A percentile compares a stretch with the other conserved stretches of the same genome.
These are phyloP conservation scores for Acanthamoeba quina DNA, from an alignment of 208 protist genomes.

Conservation along the genomic window DNA sequence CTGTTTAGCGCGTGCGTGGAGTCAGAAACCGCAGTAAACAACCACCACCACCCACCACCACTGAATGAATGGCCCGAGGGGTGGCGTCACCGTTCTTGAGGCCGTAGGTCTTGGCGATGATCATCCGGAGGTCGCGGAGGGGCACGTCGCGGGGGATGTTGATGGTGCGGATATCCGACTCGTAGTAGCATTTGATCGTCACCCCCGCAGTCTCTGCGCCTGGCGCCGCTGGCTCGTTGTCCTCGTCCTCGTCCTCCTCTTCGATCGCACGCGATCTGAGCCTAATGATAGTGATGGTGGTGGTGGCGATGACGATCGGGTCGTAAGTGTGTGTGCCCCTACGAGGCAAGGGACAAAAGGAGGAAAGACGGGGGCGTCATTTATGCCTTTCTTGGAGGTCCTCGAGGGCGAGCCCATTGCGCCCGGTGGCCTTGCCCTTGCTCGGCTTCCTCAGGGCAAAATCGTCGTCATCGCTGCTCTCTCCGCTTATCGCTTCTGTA, in stretches of 20 bases:
- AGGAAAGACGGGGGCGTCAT: background rate
- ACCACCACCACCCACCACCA: no score
- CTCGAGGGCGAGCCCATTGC: slow-evolving; percentile 44
- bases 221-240: background rate
- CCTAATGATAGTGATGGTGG: background rate
- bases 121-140: slow-evolving; percentile 15
- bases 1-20: background rate
- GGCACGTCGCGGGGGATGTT: slow-evolving; percentile 55
- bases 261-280: background rate
- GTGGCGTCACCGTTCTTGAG: slow-evolving; percentile 13
- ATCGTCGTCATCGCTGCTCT: slow-evolving; percentile 46
- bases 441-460: background rate
- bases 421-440: background rate
- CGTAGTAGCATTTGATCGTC: slow-evolving; percentile 54
- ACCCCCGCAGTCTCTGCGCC: background rate
- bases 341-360: background rate
- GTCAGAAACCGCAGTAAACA: background rate
- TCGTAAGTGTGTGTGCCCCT: no score
- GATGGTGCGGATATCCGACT: slow-evolving; percentile 52
- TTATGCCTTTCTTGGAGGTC: slow-evolving; percentile 46
- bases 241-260: slow-evolving; percentile 24
- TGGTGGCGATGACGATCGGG: background rate
- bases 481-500: background rate
- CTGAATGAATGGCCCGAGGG: background rate
- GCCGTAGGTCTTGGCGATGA: slow-evolving; percentile 62